Conservation (phyloP, 768 basidiomycete genomes). For the Naganishia vaughanmartiniae region DNA sequence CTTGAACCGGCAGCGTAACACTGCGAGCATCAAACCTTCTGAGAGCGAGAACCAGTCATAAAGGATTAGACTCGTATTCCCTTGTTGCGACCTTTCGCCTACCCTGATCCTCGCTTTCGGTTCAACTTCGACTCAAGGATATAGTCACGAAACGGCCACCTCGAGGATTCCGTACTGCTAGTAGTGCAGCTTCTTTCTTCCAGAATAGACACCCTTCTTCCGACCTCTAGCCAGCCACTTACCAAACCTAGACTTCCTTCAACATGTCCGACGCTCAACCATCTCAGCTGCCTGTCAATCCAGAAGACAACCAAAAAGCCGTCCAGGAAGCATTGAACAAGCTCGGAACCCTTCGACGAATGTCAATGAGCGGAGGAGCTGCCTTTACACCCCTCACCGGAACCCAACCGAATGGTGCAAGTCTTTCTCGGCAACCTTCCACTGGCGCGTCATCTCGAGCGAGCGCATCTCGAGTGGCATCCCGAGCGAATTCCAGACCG, state of each 20-base stretch:
- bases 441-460: constrained; percentile 12
- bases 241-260: not conserved
- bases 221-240: not conserved
- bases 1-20: too few species aligned
- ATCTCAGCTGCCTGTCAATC: constrained; percentile 29
- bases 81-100: not conserved
- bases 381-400: constrained; percentile 21
- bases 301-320: constrained; percentile 22
- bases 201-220: too few species aligned
- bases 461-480: constrained; percentile 20
- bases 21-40: not conserved
- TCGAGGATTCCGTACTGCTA: too few species aligned
- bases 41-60: not conserved
- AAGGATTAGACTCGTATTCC: not conserved
- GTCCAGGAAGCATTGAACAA: constrained; percentile 30
- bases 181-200: too few species aligned
- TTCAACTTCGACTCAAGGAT: too few species aligned
- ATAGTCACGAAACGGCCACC: too few species aligned
- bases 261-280: constrained; percentile 24
- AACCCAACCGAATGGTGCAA: not conserved
- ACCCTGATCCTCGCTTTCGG: too few species aligned
- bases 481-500: constrained; percentile 12
- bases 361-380: constrained; percentile 24
- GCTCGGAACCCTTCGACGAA: constrained; percentile 22
- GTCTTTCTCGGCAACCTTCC: constrained; percentile 15